phyloP scores from a whole-genome alignment of 352 stramenopile genomes.

The Phytophthora cryptogea region DNA sequence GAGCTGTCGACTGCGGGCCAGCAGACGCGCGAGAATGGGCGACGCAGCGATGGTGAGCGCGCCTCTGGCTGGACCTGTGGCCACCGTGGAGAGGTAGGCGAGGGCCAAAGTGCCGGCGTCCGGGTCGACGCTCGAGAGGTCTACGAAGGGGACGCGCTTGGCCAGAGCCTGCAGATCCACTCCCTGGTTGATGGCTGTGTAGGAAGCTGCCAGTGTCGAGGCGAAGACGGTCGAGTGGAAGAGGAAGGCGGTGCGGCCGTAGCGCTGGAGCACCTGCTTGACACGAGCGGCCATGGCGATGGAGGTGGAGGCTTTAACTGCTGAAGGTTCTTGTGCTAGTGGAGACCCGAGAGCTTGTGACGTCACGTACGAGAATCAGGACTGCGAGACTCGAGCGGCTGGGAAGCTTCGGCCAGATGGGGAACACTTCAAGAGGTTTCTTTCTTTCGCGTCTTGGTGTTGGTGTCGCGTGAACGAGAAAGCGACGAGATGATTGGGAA shows the following conservation, averaged over 20 bases:
- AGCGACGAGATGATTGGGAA: not conserved
- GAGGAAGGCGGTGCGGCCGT: constrained; percentile 94
- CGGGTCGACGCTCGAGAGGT: constrained; percentile 69
- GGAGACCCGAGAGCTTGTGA: constrained; percentile 6
- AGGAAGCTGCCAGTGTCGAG: constrained; percentile 92
- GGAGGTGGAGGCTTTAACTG: not conserved
- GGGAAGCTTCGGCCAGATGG: not conserved
- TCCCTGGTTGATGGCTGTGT: constrained; percentile 68
- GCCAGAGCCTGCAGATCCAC: constrained; percentile 64
- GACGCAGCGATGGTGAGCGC: constrained; percentile 75
- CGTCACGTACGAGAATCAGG: constrained; percentile 13
- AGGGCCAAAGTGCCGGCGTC: constrained; percentile 71
- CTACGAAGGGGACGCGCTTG: constrained; percentile 69
- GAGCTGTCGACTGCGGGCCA: constrained; percentile 44
- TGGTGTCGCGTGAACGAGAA: not conserved
- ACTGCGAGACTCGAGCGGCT: constrained; percentile 4
- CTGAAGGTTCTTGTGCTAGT: too few species aligned
- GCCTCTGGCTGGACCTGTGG: constrained; percentile 71
- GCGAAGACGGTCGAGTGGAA: constrained; percentile 94
- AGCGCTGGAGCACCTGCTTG: constrained; percentile 90
- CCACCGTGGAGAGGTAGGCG: constrained; percentile 94
- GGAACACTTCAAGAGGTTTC: not conserved
- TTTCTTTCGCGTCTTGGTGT: not conserved
- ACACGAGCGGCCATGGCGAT: constrained; percentile 58
- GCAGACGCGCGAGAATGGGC: constrained; percentile 71